These are phyloP conservation scores for Microbotryomycetes sp. DNA, from an alignment of 1,284 basidiomycete species.

Conservation along the genomic window DNA sequence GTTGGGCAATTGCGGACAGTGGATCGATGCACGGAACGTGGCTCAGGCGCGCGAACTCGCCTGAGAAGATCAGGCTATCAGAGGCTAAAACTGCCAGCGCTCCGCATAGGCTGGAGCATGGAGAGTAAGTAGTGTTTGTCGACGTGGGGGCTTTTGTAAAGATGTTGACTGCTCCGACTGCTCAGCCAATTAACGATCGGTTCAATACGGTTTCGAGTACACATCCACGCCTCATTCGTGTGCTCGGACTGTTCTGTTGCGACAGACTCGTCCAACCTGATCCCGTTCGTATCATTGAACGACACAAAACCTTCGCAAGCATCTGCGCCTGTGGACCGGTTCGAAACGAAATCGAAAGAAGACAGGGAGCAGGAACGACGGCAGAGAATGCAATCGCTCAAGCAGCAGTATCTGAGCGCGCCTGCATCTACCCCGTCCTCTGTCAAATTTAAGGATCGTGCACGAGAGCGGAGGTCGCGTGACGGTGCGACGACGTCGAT, in stretches of 20 bases:
- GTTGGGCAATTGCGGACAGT: constrained; percentile 19
- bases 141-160: neutral
- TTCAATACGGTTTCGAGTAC: constrained; percentile 15
- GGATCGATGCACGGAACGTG: constrained; percentile 27
- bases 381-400: constrained; percentile 12
- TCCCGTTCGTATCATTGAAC: constrained; percentile 11
- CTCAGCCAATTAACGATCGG: constrained; percentile 13
- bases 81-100: constrained; percentile 12
- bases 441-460: constrained; percentile 16
- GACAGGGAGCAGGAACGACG: constrained; percentile 26
- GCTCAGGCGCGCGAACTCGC: neutral
- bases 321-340: neutral
- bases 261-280: constrained; percentile 26
- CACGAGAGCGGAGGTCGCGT: constrained; percentile 14
- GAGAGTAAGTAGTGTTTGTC: constrained; percentile 12
- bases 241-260: constrained; percentile 22
- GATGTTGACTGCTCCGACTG: neutral
- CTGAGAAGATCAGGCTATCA: constrained; percentile 5
- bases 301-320: neutral
- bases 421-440: neutral
- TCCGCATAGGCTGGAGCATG: constrained; percentile 13
- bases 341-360: constrained; percentile 17
- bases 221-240: constrained; percentile 26
- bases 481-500: neutral
- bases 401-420: constrained; percentile 3